phyloP scores from a whole-genome alignment of 805 yeast species.

The Ogataea methylovora region DNA sequence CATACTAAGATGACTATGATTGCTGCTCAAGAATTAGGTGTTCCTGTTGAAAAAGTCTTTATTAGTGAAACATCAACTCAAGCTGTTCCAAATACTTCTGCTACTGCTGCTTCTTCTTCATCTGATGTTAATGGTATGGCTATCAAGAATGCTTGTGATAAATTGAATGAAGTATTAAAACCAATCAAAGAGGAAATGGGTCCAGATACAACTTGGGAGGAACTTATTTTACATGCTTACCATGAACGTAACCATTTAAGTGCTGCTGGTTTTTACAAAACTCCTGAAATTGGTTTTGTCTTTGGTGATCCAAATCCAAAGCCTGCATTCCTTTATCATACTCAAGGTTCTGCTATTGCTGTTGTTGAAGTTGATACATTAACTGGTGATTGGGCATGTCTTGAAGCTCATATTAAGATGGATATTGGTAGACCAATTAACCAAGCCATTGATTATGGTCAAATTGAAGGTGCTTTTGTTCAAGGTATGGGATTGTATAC shows the following conservation, averaged over 20 bases:
- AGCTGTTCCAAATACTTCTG: slow-evolving; percentile 38
- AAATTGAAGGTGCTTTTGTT: slow-evolving; percentile 42
- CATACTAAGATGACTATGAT: slow-evolving; percentile 42
- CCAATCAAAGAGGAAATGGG: slow-evolving; percentile 31
- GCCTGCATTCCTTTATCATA: slow-evolving; percentile 39
- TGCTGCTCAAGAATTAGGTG: slow-evolving; percentile 34
- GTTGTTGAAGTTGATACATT: slow-evolving; percentile 38
- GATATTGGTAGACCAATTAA: slow-evolving; percentile 42
- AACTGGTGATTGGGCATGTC: slow-evolving; percentile 40
- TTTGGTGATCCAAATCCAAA: slow-evolving; percentile 34
- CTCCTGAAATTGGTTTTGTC: slow-evolving; percentile 38
- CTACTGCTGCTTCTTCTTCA: slow-evolving; percentile 44
- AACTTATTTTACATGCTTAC: slow-evolving; percentile 34
- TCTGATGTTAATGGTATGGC: slow-evolving; percentile 44
- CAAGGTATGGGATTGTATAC: slow-evolving; percentile 45
- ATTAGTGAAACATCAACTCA: slow-evolving; percentile 41
- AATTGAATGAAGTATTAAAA: slow-evolving; percentile 31
- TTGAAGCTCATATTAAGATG: slow-evolving; percentile 37
- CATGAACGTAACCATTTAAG: slow-evolving; percentile 36
- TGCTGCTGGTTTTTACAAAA: slow-evolving; percentile 43
- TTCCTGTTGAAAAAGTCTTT: slow-evolving; percentile 32
- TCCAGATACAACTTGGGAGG: slow-evolving; percentile 30
- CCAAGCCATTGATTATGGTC: slow-evolving; percentile 43
- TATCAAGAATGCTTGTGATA: slow-evolving; percentile 37
- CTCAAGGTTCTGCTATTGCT: slow-evolving; percentile 37